Evolutionary conservation across 75 land plant genomes (phyloP), one percentile per base, ranked within the genome.

Genomic region (Pinus tabuliformis): DNA sequence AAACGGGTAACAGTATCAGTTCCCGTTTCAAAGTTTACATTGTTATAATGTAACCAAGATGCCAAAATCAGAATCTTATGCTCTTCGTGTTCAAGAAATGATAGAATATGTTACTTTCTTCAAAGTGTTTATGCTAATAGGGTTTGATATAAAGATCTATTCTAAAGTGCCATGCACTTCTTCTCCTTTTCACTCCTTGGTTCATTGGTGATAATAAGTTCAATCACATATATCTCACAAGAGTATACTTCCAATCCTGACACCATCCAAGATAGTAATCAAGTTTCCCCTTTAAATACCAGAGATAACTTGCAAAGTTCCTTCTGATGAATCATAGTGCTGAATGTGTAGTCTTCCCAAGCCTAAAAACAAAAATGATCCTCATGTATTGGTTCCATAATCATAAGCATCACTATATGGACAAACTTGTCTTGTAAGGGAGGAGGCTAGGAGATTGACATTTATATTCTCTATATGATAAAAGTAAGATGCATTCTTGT

Each of bases 371-470:
- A 87, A 70, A 88, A 17, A 73, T 91, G 56, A 0, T 89, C 80
- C 77, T 94, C 97, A 59, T 80, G 91, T 6, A 94, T 60, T 0
- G 97, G 97, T 84, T 94, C 97, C 57, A 94, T 72, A 30, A 94
- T 66, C 89, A 94, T 84, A n/a, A 94, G 75, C 77, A 94, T 70
- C 6, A 94, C 92, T 73, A 91, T 94, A 66, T 94, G 97, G 7
- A 94, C 95, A n/a, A 63, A 94, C 73, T 78, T 79, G 57, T 94
- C 97, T 62, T 94, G 94, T 73, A 94, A 93, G 3, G 89, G 70
- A 1, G 89, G 68, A 0, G 96, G 91, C 71, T 84, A 83, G 2
- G 89, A 78, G 4, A 89, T 81, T 1, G 89, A 80, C 76, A 86
- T 61, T 26, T 89, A 77, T 12, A 78, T 75, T 36, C 78, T 80